Evolutionary conservation across 2,329 filamentous ascomycete species (phyloP).

Genomic region (Neonectria sp.): DNA sequence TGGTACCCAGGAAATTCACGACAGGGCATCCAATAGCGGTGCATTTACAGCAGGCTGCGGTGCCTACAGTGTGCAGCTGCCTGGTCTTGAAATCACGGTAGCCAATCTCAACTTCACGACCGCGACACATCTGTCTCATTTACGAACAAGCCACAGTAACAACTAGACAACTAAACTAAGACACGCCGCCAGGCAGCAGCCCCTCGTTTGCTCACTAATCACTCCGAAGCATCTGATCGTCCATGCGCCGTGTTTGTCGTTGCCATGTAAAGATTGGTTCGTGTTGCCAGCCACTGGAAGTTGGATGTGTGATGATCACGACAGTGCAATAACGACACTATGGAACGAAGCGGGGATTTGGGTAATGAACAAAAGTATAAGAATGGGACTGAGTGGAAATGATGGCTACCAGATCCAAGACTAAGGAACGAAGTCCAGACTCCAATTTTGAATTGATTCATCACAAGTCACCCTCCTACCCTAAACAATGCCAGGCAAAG

Average conservation of each 20-base stretch:
- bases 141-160: constrained; percentile 7
- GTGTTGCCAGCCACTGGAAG: background rate
- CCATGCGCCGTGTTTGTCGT: constrained; percentile 11
- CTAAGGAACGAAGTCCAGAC: background rate
- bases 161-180: too few relatives aligned
- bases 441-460: background rate
- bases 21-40: background rate
- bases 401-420: background rate
- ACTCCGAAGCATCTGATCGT: background rate
- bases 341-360: background rate
- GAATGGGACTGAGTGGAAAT: too few relatives aligned
- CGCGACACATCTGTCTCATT: background rate
- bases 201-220: constrained; percentile 26
- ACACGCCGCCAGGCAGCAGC: constrained; percentile 9
- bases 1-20: background rate
- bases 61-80: background rate
- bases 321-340: background rate
- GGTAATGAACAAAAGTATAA: background rate
- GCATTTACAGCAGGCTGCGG: background rate
- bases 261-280: constrained; percentile 6
- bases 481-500: constrained; percentile 25
- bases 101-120: background rate
- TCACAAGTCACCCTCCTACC: background rate
- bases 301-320: background rate
- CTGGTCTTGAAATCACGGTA: background rate